Conservation (phyloP, 1,284 basidiomycete genomes). For the Ceratobasidium sp. region DNA sequence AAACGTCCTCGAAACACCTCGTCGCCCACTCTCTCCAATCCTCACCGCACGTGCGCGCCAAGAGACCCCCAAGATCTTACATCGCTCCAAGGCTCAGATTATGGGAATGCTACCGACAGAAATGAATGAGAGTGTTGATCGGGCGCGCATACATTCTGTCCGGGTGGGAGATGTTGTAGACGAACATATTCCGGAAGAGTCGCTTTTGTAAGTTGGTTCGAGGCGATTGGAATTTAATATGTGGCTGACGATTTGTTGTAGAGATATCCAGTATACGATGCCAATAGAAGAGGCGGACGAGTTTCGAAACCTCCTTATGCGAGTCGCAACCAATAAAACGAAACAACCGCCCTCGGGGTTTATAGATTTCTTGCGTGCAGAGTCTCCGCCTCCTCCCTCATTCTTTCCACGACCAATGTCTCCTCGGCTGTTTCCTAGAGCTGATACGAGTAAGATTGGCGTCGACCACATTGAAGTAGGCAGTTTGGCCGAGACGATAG, state of each 20-base stretch:
- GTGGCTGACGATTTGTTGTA: background rate
- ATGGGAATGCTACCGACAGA: slow-evolving; percentile 25
- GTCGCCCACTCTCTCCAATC: slow-evolving; percentile 37
- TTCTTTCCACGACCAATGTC: slow-evolving; percentile 23
- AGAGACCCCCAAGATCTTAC: slow-evolving; percentile 23
- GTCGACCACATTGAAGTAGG: background rate
- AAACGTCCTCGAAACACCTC: slow-evolving; percentile 16
- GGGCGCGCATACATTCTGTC: slow-evolving; percentile 39
- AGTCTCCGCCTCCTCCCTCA: slow-evolving; percentile 8
- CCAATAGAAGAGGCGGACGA: slow-evolving; percentile 12
- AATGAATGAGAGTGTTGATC: slow-evolving; percentile 8
- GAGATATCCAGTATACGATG: slow-evolving; percentile 28
- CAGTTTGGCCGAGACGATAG: background rate
- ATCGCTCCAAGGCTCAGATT: slow-evolving; percentile 26
- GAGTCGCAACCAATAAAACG: slow-evolving; percentile 1
- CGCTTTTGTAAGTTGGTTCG: slow-evolving; percentile 4
- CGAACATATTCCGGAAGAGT: background rate
- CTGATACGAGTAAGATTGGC: background rate
- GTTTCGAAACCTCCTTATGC: slow-evolving; percentile 21
- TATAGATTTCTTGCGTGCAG: slow-evolving; percentile 17
- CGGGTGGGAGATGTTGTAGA: background rate
- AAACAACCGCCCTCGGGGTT: slow-evolving; percentile 3
- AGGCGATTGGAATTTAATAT: background rate
- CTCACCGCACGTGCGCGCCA: slow-evolving; percentile 29
- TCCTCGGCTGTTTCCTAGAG: slow-evolving; percentile 26